Conservation (phyloP, 257 asterid species). For the Plantago elongata region DNA sequence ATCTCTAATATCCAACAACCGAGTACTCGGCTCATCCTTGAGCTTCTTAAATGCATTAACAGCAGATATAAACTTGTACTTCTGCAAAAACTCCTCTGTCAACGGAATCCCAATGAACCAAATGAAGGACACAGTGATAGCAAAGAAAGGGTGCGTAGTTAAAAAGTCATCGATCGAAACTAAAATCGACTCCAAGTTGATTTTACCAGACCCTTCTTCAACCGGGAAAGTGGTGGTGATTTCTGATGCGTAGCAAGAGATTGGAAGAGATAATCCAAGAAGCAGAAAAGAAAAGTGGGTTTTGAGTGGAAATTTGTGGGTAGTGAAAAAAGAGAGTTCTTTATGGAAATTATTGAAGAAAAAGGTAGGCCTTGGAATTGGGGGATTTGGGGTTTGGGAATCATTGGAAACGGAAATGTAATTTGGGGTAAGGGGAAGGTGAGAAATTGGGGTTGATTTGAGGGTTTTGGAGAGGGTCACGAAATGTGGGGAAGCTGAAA, state of each 20-base stretch:
- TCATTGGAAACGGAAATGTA: conserved; percentile 12
- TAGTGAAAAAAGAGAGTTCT: conserved; percentile 11
- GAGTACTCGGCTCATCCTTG: conserved; percentile 59
- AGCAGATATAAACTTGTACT: conserved; percentile 70
- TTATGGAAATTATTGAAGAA: conserved; percentile 7
- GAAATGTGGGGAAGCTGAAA: conserved; percentile 46
- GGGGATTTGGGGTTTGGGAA: conserved; percentile 25
- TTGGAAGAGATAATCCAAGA: conserved; percentile 45
- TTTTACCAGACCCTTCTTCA: conserved; percentile 46
- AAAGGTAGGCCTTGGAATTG: conserved; percentile 10
- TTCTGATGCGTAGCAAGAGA: conserved; percentile 63
- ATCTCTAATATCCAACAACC: conserved; percentile 80
- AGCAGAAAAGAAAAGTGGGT: conserved; percentile 35
- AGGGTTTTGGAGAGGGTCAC: conserved; percentile 37
- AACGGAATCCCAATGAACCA: conserved; percentile 84
- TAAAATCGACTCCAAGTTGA: conserved; percentile 67
- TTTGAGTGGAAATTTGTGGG: conserved; percentile 22
- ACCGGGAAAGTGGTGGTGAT: conserved; percentile 25
- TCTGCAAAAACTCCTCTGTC: conserved; percentile 56
- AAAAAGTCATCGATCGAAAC: conserved; percentile 72
- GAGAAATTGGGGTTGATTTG: conserved; percentile 27
- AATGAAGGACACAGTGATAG: conserved; percentile 61
- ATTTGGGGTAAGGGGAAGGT: too few species aligned
- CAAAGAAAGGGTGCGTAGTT: conserved; percentile 76
- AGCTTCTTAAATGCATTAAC: conserved; percentile 81